phyloP scores from a whole-genome alignment of 2,329 filamentous ascomycete species.

The Diplocarpon mali region DNA sequence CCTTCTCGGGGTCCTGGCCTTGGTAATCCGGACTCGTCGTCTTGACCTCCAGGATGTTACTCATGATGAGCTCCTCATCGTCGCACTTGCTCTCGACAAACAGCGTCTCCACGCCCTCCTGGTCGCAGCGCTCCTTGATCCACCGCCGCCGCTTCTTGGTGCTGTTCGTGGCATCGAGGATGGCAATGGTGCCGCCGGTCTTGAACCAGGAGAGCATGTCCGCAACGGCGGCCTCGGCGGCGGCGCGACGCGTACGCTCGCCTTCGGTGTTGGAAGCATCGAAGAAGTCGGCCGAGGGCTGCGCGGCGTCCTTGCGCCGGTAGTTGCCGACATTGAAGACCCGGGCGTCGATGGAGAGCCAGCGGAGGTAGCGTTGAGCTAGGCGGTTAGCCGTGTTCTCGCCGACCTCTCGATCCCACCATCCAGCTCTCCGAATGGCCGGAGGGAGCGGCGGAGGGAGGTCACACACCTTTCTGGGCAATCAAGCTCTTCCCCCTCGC shows the following conservation, averaged over 20 bases:
- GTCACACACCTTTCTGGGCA: slow-evolving; percentile 73
- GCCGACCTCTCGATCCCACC: neutral
- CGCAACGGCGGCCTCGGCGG: slow-evolving; percentile 79
- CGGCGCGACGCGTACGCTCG: slow-evolving; percentile 75
- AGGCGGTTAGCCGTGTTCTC: slow-evolving; percentile 9
- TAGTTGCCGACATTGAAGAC: slow-evolving; percentile 98
- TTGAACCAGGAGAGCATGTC: slow-evolving; percentile 95
- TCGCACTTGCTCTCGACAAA: slow-evolving; percentile 98
- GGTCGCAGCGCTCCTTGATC: slow-evolving; percentile 72
- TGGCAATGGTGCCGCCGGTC: slow-evolving; percentile 72
- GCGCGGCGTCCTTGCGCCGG: slow-evolving; percentile 77
- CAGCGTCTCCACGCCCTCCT: slow-evolving; percentile 74
- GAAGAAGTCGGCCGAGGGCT: slow-evolving; percentile 91
- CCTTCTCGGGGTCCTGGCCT: slow-evolving; percentile 85
- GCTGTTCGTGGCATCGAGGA: slow-evolving; percentile 93
- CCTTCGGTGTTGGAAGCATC: slow-evolving; percentile 83
- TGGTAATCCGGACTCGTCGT: slow-evolving; percentile 90
- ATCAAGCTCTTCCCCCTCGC: slow-evolving; percentile 96
- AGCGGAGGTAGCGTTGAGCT: slow-evolving; percentile 91
- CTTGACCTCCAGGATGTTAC: slow-evolving; percentile 96
- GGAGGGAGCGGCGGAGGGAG: neutral
- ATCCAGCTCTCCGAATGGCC: neutral
- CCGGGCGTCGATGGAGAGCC: slow-evolving; percentile 87
- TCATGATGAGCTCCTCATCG: slow-evolving; percentile 92
- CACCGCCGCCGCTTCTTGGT: slow-evolving; percentile 82